These are phyloP conservation scores for Scortechinia acanthostroma DNA, from an alignment of 2,329 filamentous ascomycete species.

Conservation along the genomic window DNA sequence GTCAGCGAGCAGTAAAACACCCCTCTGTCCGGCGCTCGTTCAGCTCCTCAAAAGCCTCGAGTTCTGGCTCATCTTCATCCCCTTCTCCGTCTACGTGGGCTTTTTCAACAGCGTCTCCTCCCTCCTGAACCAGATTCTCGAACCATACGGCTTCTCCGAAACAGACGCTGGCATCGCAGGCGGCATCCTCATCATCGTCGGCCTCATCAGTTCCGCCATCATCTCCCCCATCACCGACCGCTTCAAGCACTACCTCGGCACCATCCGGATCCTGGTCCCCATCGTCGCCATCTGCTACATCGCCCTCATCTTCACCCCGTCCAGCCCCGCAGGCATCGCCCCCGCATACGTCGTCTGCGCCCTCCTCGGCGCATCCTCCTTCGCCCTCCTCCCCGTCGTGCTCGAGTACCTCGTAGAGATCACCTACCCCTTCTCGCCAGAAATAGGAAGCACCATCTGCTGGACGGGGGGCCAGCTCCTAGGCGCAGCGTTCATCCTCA, in stretches of 20 bases:
- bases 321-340: slow-evolving; percentile 28
- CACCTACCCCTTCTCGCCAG: slow-evolving; percentile 78
- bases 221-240: slow-evolving; percentile 77
- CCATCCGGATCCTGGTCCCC: slow-evolving; percentile 70
- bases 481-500: slow-evolving; percentile 76
- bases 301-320: slow-evolving; percentile 37
- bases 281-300: slow-evolving; percentile 63
- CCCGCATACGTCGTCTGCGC: slow-evolving; percentile 72
- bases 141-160: slow-evolving; percentile 77
- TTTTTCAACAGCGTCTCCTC: slow-evolving; percentile 90
- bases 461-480: slow-evolving; percentile 84
- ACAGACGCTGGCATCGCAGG: slow-evolving; percentile 84
- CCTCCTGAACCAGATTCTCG: slow-evolving; percentile 81
- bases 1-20: slow-evolving; percentile 46
- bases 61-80: slow-evolving; percentile 73
- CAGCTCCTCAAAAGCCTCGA: slow-evolving; percentile 54
- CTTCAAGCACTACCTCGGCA: slow-evolving; percentile 70
- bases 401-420: slow-evolving; percentile 84
- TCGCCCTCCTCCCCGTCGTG: slow-evolving; percentile 74
- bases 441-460: slow-evolving; percentile 74
- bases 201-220: slow-evolving; percentile 71
- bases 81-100: slow-evolving; percentile 80
- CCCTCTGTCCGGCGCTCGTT: slow-evolving; percentile 38
- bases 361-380: slow-evolving; percentile 72
- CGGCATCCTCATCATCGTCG: slow-evolving; percentile 81